Base-by-base conservation (phyloP, 2,329 filamentous ascomycete species). In the Paecilomyces variotii region DNA sequence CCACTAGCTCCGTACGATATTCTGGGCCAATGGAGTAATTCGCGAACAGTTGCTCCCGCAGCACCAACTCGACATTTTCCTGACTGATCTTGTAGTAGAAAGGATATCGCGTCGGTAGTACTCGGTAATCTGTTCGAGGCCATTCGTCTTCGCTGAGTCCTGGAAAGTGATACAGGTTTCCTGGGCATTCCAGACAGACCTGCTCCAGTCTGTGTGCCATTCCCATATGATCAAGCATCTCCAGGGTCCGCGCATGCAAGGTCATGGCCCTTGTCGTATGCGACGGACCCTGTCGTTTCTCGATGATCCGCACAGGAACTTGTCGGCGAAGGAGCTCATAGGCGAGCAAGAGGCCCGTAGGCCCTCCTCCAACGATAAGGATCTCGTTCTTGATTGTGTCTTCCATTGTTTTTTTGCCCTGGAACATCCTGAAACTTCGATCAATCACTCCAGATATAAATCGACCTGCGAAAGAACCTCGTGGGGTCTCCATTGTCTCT, bases 11-110 rank as follows among this genome's bases (percentile, higher is more conserved):
- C 4, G 53, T 54, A 11, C 53, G 25, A 24, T 54, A 54, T 30
- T 54, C 53, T 30, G 53, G 53, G 9, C 53, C 10, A 12, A 35
- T 35, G 14, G 53, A 54, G 14, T 54, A 54, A 11, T 32, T 30
- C 11, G 53, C 27, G 25, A 54, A 54, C 3, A 54, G 27, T 11
- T 32, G 53, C 28, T 54, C 53, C 9, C 53, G 30, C 14, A 54
- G 53, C 25, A 30, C 27, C 28, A 32, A 19, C 28, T 54, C 53
- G 28, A 54, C 26, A 32, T 54, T 30, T 14, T 54, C 30, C 28
- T 54, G 53, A 26, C 53, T 54, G 53, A 54, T 32, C 19, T 54
- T 54, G 28, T 54, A 54, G 53, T 30, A 54, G 28, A 54, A 54
- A 6, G 30, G 12, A 30, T 28, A 54, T 28, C 30, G 27, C 9